Percentiles rank a stretch among this genome's conserved stretches.
These are phyloP conservation scores for Circinella umbellata DNA, from an alignment of 371 early-diverging fungal species.

Conservation along the genomic window DNA sequence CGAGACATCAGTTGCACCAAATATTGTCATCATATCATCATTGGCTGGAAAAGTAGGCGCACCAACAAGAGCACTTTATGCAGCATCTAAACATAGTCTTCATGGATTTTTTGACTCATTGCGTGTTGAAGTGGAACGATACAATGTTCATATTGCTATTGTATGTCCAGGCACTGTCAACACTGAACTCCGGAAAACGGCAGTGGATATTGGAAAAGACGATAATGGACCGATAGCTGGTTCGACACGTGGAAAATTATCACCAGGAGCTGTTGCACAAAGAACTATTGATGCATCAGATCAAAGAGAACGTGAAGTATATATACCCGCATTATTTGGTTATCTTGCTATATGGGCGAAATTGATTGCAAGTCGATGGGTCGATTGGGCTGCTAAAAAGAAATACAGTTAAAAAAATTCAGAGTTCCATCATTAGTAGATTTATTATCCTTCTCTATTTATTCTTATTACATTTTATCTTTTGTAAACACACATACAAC, in stretches of 20 bases:
- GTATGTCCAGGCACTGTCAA: conserved; percentile 81
- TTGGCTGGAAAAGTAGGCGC: conserved; percentile 81
- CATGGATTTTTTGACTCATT: conserved; percentile 87
- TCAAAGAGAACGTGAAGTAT: conserved; percentile 56
- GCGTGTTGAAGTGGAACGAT: conserved; percentile 71
- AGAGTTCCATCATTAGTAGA: too few species aligned
- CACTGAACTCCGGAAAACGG: conserved; percentile 73
- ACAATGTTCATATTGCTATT: conserved; percentile 68
- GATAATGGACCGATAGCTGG: conserved; percentile 44
- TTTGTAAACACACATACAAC: too few species aligned
- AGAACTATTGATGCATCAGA: conserved; percentile 71
- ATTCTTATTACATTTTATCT: too few species aligned
- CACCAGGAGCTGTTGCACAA: conserved; percentile 61
- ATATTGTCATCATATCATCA: conserved; percentile 80
- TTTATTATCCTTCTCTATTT: too few species aligned
- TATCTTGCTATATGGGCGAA: conserved; percentile 56
- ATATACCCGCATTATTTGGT: conserved; percentile 68
- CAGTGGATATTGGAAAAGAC: conserved; percentile 59
- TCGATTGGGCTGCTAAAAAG: conserved; percentile 66
- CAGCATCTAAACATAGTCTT: conserved; percentile 83
- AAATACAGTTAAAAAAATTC: conserved; percentile 26
- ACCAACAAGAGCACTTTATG: conserved; percentile 84
- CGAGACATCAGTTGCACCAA: conserved; percentile 49
- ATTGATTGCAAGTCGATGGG: conserved; percentile 61
- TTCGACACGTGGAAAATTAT: conserved; percentile 65